Conservation (phyloP, 2,329 filamentous ascomycete genomes). For the Aureobasidium musti region DNA sequence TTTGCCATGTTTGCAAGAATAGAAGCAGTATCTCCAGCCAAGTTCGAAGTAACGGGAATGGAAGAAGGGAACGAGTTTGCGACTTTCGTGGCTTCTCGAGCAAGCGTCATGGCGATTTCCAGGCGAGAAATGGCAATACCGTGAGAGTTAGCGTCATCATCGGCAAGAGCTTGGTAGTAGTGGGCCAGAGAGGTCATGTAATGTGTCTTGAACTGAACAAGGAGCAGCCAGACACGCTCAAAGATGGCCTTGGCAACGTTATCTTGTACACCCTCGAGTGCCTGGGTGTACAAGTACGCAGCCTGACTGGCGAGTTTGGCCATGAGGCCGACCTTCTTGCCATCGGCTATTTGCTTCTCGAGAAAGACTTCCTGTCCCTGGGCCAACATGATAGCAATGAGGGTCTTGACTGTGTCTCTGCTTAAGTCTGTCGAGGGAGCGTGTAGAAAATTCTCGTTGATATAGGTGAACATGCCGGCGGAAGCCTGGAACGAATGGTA, state of each 20-base stretch:
- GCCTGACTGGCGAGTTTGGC: constrained; percentile 94
- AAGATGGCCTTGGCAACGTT: constrained; percentile 90
- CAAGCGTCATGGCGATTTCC: constrained; percentile 74
- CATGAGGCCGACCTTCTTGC: constrained; percentile 87
- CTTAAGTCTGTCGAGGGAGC: constrained; percentile 96
- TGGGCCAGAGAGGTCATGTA: constrained; percentile 84
- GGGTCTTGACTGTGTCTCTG: constrained; percentile 89
- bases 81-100: constrained; percentile 73
- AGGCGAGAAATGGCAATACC: constrained; percentile 82
- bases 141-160: constrained; percentile 85
- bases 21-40: constrained; percentile 74
- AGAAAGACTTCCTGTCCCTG: constrained; percentile 97
- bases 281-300: constrained; percentile 82
- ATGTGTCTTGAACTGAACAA: constrained; percentile 79
- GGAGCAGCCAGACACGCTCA: constrained; percentile 86
- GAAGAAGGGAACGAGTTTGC: constrained; percentile 79
- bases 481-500: constrained; percentile 99
- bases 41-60: constrained; percentile 77
- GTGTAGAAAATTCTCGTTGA: constrained; percentile 99
- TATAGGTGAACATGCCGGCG: constrained; percentile 99
- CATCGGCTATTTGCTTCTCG: constrained; percentile 90
- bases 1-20: constrained; percentile 79
- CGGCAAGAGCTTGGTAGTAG: constrained; percentile 89
- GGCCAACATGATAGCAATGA: constrained; percentile 90
- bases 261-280: constrained; percentile 85